These are phyloP conservation scores for Penicillium sp. DNA, from an alignment of 2,329 filamentous ascomycete genomes.

Conservation along the genomic window DNA sequence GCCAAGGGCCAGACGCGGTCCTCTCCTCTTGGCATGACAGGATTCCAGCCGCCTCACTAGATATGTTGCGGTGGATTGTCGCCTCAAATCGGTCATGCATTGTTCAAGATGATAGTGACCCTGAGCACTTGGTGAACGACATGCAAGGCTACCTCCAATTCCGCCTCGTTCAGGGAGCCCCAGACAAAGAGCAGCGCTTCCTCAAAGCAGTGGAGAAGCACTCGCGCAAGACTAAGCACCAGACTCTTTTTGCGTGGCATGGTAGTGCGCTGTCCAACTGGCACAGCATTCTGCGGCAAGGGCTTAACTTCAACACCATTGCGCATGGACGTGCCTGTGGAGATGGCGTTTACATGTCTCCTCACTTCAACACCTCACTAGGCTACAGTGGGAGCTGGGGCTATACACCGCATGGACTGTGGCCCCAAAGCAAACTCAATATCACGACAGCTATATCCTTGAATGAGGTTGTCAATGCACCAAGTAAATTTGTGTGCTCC, in stretches of 20 bases:
- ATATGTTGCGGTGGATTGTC: conserved; percentile 77
- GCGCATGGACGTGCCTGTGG: conserved; percentile 66
- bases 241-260: conserved; percentile 82
- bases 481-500: conserved; percentile 53
- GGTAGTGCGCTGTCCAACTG: conserved; percentile 72
- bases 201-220: conserved; percentile 52
- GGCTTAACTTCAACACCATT: conserved; percentile 64
- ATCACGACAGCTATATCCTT: conserved; percentile 61
- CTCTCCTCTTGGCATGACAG: conserved; percentile 53
- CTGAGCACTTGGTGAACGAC: conserved; percentile 54
- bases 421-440: conserved; percentile 63
- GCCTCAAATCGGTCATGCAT: conserved; percentile 87
- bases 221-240: conserved; percentile 43
- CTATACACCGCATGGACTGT: conserved; percentile 32
- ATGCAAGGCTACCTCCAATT: conserved; percentile 72
- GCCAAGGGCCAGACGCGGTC: conserved; percentile 20
- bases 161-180: conserved; percentile 78
- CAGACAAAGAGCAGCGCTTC: conserved; percentile 78
- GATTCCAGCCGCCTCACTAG: conserved; percentile 61
- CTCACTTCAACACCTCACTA: conserved; percentile 52
- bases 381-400: conserved; percentile 41
- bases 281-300: conserved; percentile 83
- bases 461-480: conserved; percentile 78
- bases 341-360: conserved; percentile 76
- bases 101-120: conserved; percentile 55